Evolutionary conservation across 768 basidiomycete species (phyloP), one percentile per base, ranked within the genome.

Genomic region (Amanita phalloides): DNA sequence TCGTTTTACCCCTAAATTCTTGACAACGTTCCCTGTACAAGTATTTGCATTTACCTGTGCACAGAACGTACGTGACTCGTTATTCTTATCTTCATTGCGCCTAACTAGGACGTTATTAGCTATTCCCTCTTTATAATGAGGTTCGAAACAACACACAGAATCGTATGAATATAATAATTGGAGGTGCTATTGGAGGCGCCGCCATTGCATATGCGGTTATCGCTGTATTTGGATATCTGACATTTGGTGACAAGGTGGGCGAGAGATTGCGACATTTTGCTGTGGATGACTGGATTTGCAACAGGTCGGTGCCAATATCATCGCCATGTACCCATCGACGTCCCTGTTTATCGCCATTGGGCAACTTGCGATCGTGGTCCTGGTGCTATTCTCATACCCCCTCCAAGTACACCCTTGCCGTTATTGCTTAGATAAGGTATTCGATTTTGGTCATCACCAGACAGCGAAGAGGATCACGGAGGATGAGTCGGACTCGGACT

Each of bases 81-180:
- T 32, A 28, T 21, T 8, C 17, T 45, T 13, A 1, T 13, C n/a
- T n/a, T 30, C 44, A 11, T 36, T 26, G 48, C 50, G 51, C 55
- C 56, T 55, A 26, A 53, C 21, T 11, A 46, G 14, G 11, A 37
- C 35, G 39, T 32, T 25, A 28, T 43, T 57, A 98, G 90, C 68
- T 98, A 14, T 96, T 97, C 67, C 90, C 92, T 1, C 82, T 96
- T 48, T 95, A 84, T 70, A 97, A 97, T 63, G 95, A 98, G 66
- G 73, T 98, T 32, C 76, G 76, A 58, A 70, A 69, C 28, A 96
- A 95, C 63, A 79, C 82, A 1, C 94, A 96, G 63, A 59, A 67
- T 42, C 79, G 89, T 35, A 82, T 98, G 79, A 95, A 96, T 64
- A 71, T 75, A n/a, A 77, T 97, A 55, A 87, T 97, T 46, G 83